A percentile compares a stretch with the other conserved stretches of the same genome.
phyloP scores from a whole-genome alignment of 2,329 filamentous ascomycete genomes.

The Paradendryphiella salina region DNA sequence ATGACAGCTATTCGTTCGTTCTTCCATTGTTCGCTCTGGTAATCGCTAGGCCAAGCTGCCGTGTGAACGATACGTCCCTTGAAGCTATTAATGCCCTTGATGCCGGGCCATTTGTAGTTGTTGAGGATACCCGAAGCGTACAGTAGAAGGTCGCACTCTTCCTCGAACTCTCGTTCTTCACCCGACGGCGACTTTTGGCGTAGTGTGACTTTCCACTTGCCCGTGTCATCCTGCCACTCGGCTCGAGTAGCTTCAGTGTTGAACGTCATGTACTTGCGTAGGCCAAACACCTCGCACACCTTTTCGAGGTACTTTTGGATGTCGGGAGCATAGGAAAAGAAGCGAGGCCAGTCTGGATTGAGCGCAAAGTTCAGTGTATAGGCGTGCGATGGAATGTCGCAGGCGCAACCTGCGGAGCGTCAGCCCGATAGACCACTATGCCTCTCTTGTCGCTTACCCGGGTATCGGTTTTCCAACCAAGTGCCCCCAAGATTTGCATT shows the following conservation, averaged over 20 bases:
- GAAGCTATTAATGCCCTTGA: conserved; percentile 52
- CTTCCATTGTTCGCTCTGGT: conserved; percentile 50
- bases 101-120: conserved; percentile 45
- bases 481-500: conserved; percentile 52
- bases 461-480: conserved; percentile 53
- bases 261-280: conserved; percentile 59
- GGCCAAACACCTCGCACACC: conserved; percentile 54
- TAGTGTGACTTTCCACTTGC: conserved; percentile 56
- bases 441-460: conserved; percentile 16
- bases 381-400: conserved; percentile 53
- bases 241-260: conserved; percentile 53
- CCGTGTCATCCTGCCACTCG: conserved; percentile 55
- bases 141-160: conserved; percentile 51
- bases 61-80: conserved; percentile 52
- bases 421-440: background rate
- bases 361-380: conserved; percentile 53
- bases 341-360: conserved; percentile 54
- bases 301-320: conserved; percentile 56
- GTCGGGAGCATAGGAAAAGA: conserved; percentile 53
- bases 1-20: conserved; percentile 51
- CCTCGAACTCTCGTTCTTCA: conserved; percentile 47
- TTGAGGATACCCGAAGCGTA: conserved; percentile 52
- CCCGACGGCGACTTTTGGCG: conserved; percentile 46
- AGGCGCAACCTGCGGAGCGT: conserved; percentile 41
- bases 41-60: conserved; percentile 52